phyloP scores from a whole-genome alignment of 2,329 filamentous ascomycete genomes.

The Fusarium redolens region DNA sequence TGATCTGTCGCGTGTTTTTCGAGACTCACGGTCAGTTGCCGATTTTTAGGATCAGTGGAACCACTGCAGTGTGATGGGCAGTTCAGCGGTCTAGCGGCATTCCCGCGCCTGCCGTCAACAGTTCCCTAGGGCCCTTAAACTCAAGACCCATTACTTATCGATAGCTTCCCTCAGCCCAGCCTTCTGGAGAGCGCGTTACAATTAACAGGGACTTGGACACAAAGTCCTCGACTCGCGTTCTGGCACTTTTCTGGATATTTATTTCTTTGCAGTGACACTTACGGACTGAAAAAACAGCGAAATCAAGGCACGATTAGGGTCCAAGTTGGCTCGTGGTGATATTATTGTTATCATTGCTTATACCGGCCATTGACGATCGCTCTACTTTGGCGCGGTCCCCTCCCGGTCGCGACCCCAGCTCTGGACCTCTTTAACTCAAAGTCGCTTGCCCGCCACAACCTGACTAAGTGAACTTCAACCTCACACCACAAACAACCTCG shows the following conservation, averaged over 20 bases:
- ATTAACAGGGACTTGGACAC: slow-evolving; percentile 6
- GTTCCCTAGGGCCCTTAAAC: neutral
- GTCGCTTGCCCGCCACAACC: slow-evolving; percentile 25
- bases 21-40: neutral
- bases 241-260: neutral
- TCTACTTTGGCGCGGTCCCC: slow-evolving; percentile 14
- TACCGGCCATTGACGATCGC: neutral
- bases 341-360: neutral
- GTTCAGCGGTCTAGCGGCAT: slow-evolving; percentile 25
- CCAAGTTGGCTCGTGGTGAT: neutral
- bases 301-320: neutral
- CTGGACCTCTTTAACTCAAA: slow-evolving; percentile 25
- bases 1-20: neutral
- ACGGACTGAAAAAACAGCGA: neutral
- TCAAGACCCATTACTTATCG: neutral
- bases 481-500: slow-evolving; percentile 29
- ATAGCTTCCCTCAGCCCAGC: slow-evolving; percentile 17
- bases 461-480: slow-evolving; percentile 30
- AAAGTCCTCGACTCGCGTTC: slow-evolving; percentile 12
- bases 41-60: neutral
- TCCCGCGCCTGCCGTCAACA: neutral
- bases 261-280: neutral
- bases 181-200: slow-evolving; percentile 33
- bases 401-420: slow-evolving; percentile 36
- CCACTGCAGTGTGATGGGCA: slow-evolving; percentile 1